Percentiles rank a stretch among this genome's conserved stretches.
These are phyloP conservation scores for Daldinia concentrica DNA, from an alignment of 495 filamentous ascomycete genomes.

Conservation along the genomic window DNA sequence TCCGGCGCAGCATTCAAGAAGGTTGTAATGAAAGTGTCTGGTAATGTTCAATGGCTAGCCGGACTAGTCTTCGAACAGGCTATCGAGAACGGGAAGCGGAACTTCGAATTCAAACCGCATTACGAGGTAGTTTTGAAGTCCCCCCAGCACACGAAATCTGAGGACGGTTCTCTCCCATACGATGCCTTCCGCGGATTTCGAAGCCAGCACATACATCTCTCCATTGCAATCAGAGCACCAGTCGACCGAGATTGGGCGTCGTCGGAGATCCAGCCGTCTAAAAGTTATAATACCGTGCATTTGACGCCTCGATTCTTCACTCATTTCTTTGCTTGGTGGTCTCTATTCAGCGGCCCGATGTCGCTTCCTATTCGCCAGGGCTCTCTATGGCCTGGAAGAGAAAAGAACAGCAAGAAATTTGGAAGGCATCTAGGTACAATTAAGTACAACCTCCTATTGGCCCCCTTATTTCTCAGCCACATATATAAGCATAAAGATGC, in stretches of 20 bases:
- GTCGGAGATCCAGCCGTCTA: conserved; percentile 73
- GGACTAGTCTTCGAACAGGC: conserved; percentile 93
- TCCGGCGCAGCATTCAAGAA: conserved; percentile 89
- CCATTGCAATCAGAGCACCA: conserved; percentile 86
- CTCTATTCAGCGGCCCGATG: conserved; percentile 92
- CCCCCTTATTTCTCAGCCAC: conserved; percentile 92
- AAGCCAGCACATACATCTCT: conserved; percentile 95
- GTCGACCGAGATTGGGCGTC: conserved; percentile 81
- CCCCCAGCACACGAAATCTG: conserved; percentile 72
- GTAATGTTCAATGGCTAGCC: conserved; percentile 88
- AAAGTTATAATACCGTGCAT: conserved; percentile 94
- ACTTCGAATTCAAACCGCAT: conserved; percentile 89
- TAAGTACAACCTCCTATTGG: conserved; percentile 93
- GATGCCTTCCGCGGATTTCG: conserved; percentile 94
- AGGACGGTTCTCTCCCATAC: conserved; percentile 66
- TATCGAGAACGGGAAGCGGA: conserved; percentile 67
- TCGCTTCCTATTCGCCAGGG: conserved; percentile 95
- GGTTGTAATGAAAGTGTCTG: conserved; percentile 97
- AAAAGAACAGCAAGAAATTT: conserved; percentile 98
- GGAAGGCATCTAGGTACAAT: conserved; percentile 95
- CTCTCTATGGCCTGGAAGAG: conserved; percentile 84
- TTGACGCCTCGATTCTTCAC: conserved; percentile 95
- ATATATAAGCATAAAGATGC: conserved; percentile 98
- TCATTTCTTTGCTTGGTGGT: conserved; percentile 99
- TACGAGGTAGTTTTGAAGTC: conserved; percentile 89